Evolutionary conservation across 768 basidiomycete species (phyloP), one percentile per base, ranked within the genome.

Genomic region (Tephrocybe sp.): DNA sequence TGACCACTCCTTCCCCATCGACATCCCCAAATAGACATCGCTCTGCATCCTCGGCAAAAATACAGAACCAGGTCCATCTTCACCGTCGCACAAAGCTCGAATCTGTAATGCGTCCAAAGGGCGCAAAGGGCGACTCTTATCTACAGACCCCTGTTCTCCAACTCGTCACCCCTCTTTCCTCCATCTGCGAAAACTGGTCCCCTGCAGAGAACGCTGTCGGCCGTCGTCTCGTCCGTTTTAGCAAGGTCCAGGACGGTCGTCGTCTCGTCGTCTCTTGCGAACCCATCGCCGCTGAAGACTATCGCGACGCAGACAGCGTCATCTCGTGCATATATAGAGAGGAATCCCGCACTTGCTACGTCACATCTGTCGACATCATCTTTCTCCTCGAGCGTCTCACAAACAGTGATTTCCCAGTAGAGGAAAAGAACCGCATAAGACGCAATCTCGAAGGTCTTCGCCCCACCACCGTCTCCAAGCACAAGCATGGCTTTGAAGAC

Each of bases 341-440:
- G 50, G 87, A 90, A 50, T 74, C 72, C 1, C 83, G 87, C 59
- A 72, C 82, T 3, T 96, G 84, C 70, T 96, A 84, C 66, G 85
- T 95, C 59, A 98, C 96, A 35, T 95, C 92, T 0, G 96, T 98
- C 59, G 96, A 98, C 66, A 86, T 96, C 68, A 94, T 98, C 61
- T 91, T 87, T 65, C 79, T 98, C 26, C 82, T 98, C 47, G 92
- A 98, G 71, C 78, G 79, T 2, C 73, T 82, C 40, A 78, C 78
- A 35, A 84, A 84, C 56, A 91, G 87, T 39, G 77, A 87, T 44
- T 95, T 97, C 62, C 85, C 85, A 26, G 89, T 97, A 42, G 93
- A 97, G 68, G 96, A 98, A 76, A 98, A 96, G 78, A 98, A 98
- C 62, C 78, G 96, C 46, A 96, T 98, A 60, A 77, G 96, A 55